Evolutionary conservation across 768 basidiomycete species (phyloP).

Genomic region (Suillus ampliporus): DNA sequence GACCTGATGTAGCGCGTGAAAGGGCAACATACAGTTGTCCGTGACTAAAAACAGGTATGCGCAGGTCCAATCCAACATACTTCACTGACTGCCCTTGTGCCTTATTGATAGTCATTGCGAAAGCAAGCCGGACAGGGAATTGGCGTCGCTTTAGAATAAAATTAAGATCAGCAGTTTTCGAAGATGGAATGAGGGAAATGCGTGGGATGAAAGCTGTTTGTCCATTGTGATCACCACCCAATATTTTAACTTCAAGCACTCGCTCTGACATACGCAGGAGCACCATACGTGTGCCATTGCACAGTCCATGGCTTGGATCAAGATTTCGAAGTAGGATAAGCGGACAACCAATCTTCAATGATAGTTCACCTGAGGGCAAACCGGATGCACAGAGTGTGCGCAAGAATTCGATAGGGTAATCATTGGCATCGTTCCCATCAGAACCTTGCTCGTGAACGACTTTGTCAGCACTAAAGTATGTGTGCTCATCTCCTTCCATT

Average conservation of each 20-base stretch:
- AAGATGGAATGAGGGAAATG: conserved; percentile 39
- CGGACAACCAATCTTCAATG: conserved; percentile 38
- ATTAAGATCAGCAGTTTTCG: conserved; percentile 22
- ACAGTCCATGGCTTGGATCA: conserved; percentile 27
- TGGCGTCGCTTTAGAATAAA: conserved; percentile 42
- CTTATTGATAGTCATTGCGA: conserved; percentile 20
- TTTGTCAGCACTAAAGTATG: too few relatives aligned
- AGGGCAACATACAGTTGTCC: conserved; percentile 28
- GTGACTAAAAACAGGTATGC: conserved; percentile 34
- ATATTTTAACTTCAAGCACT: conserved; percentile 42
- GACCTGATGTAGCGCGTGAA: conserved; percentile 25
- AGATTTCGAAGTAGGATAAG: conserved; percentile 49
- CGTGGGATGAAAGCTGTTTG: conserved; percentile 45
- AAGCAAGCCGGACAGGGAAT: conserved; percentile 48
- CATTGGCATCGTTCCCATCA: too few relatives aligned
- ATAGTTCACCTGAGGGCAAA: conserved; percentile 37
- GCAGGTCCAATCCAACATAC: conserved; percentile 37
- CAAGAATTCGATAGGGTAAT: too few relatives aligned
- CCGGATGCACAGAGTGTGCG: too few relatives aligned
- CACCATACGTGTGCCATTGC: conserved; percentile 27
- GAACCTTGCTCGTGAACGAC: too few relatives aligned
- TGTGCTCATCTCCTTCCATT: too few relatives aligned
- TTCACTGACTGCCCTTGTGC: conserved; percentile 41
- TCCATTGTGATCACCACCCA: conserved; percentile 45
- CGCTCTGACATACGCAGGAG: conserved; percentile 28